phyloP scores from a whole-genome alignment of 345 rosid species.

The Populus euphratica region DNA sequence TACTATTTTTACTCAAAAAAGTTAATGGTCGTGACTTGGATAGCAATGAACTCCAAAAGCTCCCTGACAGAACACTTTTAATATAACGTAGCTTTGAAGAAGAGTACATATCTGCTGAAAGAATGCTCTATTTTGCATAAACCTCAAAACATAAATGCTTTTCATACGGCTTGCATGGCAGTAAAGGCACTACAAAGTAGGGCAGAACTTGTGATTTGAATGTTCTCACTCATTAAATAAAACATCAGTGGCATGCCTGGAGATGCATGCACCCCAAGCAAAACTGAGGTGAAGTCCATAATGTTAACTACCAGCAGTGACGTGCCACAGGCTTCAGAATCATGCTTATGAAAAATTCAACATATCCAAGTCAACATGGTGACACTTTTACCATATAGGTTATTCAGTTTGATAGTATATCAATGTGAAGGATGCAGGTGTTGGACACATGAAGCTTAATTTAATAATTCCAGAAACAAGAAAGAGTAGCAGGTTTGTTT shows the following conservation, averaged over 20 bases:
- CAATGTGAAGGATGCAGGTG: neutral
- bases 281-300: neutral
- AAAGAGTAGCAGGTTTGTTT: neutral
- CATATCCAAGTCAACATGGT: neutral
- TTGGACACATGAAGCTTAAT: constrained; percentile 1
- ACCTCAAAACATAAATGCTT: neutral
- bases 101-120: neutral
- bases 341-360: neutral
- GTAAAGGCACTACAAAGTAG: neutral
- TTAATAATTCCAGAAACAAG: constrained; percentile 2
- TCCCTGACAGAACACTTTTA: neutral
- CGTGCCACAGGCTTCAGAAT: neutral
- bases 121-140: neutral
- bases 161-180: neutral
- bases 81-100: neutral
- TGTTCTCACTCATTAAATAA: neutral
- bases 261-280: neutral
- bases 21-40: constrained; percentile 4
- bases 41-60: neutral
- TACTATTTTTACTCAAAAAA: neutral
- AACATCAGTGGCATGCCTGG: neutral
- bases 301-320: neutral
- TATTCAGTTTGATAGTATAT: neutral
- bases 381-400: neutral
- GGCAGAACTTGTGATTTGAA: neutral